Conservation (phyloP, 1,139 yeast species). For the Saccharomyces pastorianus region DNA sequence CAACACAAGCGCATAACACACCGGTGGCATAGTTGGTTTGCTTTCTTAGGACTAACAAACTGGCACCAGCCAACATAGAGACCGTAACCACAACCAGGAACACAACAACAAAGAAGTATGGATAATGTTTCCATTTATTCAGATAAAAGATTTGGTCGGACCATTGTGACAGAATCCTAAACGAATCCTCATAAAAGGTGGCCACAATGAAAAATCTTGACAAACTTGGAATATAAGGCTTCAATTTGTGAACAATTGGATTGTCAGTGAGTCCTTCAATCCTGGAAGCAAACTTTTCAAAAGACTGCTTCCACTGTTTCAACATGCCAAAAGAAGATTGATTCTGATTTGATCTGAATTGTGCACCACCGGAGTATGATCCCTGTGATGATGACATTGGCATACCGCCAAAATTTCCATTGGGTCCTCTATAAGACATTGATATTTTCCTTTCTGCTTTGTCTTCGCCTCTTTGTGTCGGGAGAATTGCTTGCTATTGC, state of each 20-base stretch:
- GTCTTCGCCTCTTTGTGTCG: background rate
- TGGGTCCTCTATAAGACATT: constrained; percentile 10
- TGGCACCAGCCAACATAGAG: constrained; percentile 67
- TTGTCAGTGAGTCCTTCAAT: constrained; percentile 36
- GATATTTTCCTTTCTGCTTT: background rate
- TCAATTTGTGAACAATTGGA: constrained; percentile 35
- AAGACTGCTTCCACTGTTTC: constrained; percentile 5
- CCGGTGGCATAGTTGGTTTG: constrained; percentile 66
- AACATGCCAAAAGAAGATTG: background rate
- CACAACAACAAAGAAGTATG: constrained; percentile 66
- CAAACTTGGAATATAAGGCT: constrained; percentile 73
- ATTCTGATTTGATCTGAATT: constrained; percentile 1
- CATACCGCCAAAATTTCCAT: background rate
- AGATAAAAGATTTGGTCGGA: constrained; percentile 80
- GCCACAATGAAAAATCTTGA: constrained; percentile 91
- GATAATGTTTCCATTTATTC: constrained; percentile 70
- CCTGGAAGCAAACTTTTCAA: constrained; percentile 29
- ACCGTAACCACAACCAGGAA: constrained; percentile 59
- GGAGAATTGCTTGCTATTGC: background rate
- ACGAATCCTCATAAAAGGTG: constrained; percentile 85
- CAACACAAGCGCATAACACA: constrained; percentile 61
- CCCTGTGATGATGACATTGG: background rate
- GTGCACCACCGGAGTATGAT: background rate
- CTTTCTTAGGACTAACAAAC: constrained; percentile 63
- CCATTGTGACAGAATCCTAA: constrained; percentile 85